phyloP scores from a whole-genome alignment of 2,329 filamentous ascomycete genomes.

The Didymella segeticola region DNA sequence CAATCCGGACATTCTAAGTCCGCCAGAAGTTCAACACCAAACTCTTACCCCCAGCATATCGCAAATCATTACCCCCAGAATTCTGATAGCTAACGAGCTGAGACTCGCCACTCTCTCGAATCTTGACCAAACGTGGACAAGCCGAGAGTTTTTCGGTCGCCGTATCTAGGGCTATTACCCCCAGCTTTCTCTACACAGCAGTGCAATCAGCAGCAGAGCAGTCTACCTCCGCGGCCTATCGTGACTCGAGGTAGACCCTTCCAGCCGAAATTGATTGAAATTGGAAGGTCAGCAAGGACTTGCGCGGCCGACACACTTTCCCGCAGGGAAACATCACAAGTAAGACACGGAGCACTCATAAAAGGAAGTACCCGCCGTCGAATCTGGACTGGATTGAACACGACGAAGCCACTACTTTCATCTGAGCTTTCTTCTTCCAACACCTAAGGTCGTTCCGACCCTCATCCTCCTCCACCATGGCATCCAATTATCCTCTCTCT shows the following conservation, averaged over 20 bases:
- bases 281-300: background rate
- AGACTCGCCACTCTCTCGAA: background rate
- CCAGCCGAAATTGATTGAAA: background rate
- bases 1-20: constrained; percentile 7
- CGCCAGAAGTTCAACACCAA: constrained; percentile 6
- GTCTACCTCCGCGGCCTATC: background rate
- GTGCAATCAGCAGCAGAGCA: background rate
- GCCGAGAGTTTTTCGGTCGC: background rate
- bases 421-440: too few species aligned
- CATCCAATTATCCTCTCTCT: constrained; percentile 28
- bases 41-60: constrained; percentile 17
- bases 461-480: constrained; percentile 2
- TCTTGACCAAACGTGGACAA: background rate
- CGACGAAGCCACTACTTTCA: too few species aligned
- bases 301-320: background rate
- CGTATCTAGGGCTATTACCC: background rate
- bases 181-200: background rate
- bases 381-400: too few species aligned
- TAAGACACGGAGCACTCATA: background rate
- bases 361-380: background rate
- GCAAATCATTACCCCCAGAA: background rate
- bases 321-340: background rate
- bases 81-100: background rate
- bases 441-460: too few species aligned
- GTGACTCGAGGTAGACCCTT: background rate